phyloP scores from a whole-genome alignment of 2,329 filamentous ascomycete species.

The Venturia nashicola region DNA sequence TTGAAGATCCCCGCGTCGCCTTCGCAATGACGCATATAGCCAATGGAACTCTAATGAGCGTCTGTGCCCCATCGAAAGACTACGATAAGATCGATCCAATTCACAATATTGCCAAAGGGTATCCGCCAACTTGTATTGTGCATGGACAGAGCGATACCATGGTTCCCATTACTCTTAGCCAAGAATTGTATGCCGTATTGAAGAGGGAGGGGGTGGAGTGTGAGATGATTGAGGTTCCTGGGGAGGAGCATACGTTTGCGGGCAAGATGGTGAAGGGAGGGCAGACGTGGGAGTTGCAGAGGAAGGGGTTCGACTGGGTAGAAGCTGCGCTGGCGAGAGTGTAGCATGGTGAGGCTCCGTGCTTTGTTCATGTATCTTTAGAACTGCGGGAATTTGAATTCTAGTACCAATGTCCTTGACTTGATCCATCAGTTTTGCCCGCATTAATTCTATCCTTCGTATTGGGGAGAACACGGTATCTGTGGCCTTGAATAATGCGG shows the following conservation, averaged over 20 bases:
- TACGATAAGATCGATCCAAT: conserved; percentile 22
- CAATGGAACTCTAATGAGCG: conserved; percentile 25
- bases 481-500: too few species aligned
- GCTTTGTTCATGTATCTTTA: background rate
- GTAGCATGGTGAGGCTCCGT: background rate
- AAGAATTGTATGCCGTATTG: conserved; percentile 18
- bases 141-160: conserved; percentile 28
- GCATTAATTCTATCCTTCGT: too few species aligned
- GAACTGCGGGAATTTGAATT: background rate
- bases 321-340: background rate
- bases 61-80: conserved; percentile 16
- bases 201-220: conserved; percentile 20
- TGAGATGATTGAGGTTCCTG: conserved; percentile 26
- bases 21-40: conserved; percentile 32
- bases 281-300: conserved; percentile 19
- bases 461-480: too few species aligned
- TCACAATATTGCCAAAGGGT: conserved; percentile 18
- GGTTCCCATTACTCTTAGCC: conserved; percentile 27
- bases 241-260: conserved; percentile 33
- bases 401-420: too few species aligned
- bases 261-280: conserved; percentile 29
- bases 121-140: conserved; percentile 31
- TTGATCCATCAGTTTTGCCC: too few species aligned
- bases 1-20: conserved; percentile 23
- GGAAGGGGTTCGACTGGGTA: conserved; percentile 27